Conservation (phyloP, 2,329 filamentous ascomycete species). For the Aspergillus sojae region DNA sequence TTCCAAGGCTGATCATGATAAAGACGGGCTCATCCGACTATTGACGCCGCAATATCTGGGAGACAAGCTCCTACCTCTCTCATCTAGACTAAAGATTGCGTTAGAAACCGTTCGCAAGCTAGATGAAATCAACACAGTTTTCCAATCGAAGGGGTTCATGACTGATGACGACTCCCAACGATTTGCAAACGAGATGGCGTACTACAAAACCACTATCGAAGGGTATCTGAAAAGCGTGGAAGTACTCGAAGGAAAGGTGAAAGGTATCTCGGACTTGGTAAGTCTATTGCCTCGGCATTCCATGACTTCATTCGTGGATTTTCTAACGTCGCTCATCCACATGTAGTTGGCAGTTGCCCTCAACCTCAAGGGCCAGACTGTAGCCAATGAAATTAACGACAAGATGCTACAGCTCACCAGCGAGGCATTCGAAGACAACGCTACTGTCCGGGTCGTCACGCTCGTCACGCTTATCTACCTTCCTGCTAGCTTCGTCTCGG, state of each 20-base stretch:
- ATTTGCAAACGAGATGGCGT: conserved; percentile 5
- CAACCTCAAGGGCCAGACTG: conserved; percentile 15
- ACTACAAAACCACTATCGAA: conserved; percentile 15
- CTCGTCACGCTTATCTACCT: conserved; percentile 34
- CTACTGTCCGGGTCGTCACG: conserved; percentile 29
- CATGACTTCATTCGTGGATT: no score
- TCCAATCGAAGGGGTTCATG: background rate
- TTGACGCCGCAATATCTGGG: conserved; percentile 19
- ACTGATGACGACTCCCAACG: conserved; percentile 4
- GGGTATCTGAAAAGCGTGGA: conserved; percentile 18
- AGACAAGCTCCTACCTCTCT: conserved; percentile 11
- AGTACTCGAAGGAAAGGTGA: conserved; percentile 20
- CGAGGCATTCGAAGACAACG: conserved; percentile 27
- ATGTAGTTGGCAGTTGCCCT: conserved; percentile 20
- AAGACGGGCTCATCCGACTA: background rate
- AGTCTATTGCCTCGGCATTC: no score
- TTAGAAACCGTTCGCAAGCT: conserved; percentile 14
- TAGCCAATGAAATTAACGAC: conserved; percentile 17
- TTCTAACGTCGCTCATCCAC: background rate
- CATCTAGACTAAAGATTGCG: conserved; percentile 11
- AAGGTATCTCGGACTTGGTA: conserved; percentile 19
- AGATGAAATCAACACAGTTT: conserved; percentile 11
- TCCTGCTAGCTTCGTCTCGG: conserved; percentile 41
- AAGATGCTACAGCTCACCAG: conserved; percentile 22
- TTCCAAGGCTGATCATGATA: background rate